Conservation (phyloP, 2,329 filamentous ascomycete genomes). For the Fusarium sp. region DNA sequence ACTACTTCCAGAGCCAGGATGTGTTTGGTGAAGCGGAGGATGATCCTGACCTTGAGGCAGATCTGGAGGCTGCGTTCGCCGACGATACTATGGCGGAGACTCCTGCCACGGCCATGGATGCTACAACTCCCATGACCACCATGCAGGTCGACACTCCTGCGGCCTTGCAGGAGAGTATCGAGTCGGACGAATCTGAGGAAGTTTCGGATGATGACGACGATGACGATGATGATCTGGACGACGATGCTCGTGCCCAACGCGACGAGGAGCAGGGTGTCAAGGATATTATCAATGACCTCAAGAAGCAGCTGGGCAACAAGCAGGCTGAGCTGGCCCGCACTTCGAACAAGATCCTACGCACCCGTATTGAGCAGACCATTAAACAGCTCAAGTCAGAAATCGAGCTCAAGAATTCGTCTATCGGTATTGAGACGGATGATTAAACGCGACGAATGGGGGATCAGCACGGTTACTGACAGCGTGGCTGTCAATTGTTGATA, state of each 20-base stretch:
- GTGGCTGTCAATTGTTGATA: neutral
- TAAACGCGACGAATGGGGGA: conserved; percentile 19
- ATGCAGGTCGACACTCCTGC: conserved; percentile 58
- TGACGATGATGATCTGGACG: conserved; percentile 65
- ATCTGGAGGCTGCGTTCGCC: conserved; percentile 66
- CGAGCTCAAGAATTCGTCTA: conserved; percentile 58
- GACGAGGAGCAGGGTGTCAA: conserved; percentile 66
- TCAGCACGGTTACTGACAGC: neutral
- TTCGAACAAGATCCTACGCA: conserved; percentile 60
- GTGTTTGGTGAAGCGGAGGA: conserved; percentile 50
- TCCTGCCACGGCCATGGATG: conserved; percentile 56
- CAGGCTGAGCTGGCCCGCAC: conserved; percentile 58
- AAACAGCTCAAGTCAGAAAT: conserved; percentile 59
- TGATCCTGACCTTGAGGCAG: conserved; percentile 64
- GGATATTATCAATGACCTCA: conserved; percentile 64
- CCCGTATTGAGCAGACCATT: conserved; percentile 62
- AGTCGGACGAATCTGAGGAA: conserved; percentile 55
- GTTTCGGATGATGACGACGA: conserved; percentile 60
- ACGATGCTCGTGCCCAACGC: conserved; percentile 61
- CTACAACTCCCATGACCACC: conserved; percentile 58
- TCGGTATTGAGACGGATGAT: conserved; percentile 55
- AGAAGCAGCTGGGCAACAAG: conserved; percentile 60
- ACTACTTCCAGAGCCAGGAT: conserved; percentile 52
- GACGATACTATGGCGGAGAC: conserved; percentile 55
- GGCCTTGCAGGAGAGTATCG: conserved; percentile 58